Evolutionary conservation across 257 asterid genomes (phyloP).

Genomic region (Jasminum sambac): DNA sequence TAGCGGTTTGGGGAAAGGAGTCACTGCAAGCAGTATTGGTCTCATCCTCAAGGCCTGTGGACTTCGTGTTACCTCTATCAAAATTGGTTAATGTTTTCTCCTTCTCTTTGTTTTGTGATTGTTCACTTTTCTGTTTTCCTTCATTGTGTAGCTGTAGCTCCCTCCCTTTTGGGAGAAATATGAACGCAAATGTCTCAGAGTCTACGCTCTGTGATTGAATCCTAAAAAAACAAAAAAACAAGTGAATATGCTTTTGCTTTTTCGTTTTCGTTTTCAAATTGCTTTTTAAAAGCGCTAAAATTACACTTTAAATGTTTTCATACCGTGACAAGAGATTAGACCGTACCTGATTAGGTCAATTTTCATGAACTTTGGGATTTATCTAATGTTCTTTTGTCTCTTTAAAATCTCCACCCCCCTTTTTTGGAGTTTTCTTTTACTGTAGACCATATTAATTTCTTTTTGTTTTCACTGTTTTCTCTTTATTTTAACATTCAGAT

Average conservation of each 20-base stretch:
- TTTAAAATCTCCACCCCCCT: background rate
- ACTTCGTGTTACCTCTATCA: slow-evolving; percentile 84
- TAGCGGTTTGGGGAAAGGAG: slow-evolving; percentile 95
- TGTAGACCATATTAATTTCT: background rate
- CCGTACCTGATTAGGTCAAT: background rate
- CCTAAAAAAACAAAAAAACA: background rate
- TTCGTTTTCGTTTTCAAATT: background rate
- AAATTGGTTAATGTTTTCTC: slow-evolving; percentile 57
- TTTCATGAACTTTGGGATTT: background rate
- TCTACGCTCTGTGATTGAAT: background rate
- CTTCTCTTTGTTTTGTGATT: background rate
- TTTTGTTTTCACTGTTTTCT: background rate
- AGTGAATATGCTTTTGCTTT: background rate
- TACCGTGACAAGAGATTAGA: background rate
- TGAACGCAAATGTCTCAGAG: background rate
- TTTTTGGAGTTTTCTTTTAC: background rate
- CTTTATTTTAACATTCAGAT: slow-evolving; percentile 43
- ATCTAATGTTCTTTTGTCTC: background rate
- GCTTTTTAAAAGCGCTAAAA: background rate
- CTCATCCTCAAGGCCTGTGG: slow-evolving; percentile 91
- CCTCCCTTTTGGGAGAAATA: background rate
- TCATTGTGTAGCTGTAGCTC: background rate
- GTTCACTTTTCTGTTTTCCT: background rate
- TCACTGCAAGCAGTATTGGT: slow-evolving; percentile 95
- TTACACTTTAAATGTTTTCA: background rate